These are phyloP conservation scores for Bipolaris oryzae DNA, from an alignment of 2,329 filamentous ascomycete genomes.

Conservation along the genomic window DNA sequence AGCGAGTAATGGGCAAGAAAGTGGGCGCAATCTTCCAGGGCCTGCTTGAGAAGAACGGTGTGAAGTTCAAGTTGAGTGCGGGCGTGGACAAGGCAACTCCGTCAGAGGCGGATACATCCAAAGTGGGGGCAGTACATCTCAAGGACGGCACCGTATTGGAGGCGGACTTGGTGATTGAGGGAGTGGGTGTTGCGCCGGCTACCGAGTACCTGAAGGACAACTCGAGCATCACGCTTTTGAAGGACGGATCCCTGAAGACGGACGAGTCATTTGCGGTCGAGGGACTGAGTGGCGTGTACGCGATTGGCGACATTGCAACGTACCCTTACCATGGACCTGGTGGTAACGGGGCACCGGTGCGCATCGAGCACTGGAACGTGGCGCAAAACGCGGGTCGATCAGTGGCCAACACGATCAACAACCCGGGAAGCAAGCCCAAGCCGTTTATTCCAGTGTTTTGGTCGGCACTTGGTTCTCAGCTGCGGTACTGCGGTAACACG, in stretches of 20 bases:
- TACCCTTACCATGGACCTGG: slow-evolving; percentile 94
- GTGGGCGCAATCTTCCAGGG: slow-evolving; percentile 82
- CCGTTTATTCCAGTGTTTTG: slow-evolving; percentile 94
- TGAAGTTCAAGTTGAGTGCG: slow-evolving; percentile 85
- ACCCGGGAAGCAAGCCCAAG: slow-evolving; percentile 66
- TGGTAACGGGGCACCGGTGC: slow-evolving; percentile 71
- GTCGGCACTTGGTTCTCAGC: slow-evolving; percentile 87
- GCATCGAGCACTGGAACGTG: slow-evolving; percentile 99
- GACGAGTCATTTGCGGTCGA: slow-evolving; percentile 79
- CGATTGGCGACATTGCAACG: slow-evolving; percentile 92
- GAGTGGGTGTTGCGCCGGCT: slow-evolving; percentile 84
- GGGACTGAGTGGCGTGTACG: slow-evolving; percentile 82
- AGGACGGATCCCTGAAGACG: slow-evolving; percentile 84
- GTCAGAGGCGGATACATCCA: slow-evolving; percentile 68
- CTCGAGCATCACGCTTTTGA: slow-evolving; percentile 69
- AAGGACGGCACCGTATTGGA: slow-evolving; percentile 85
- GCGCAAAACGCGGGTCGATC: slow-evolving; percentile 89
- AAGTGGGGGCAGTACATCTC: slow-evolving; percentile 79
- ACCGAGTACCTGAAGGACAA: slow-evolving; percentile 83
- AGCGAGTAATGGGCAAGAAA: slow-evolving; percentile 80
- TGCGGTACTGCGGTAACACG: slow-evolving; percentile 93
- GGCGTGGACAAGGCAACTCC: slow-evolving; percentile 82
- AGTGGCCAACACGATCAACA: slow-evolving; percentile 77
- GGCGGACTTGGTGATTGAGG: slow-evolving; percentile 89
- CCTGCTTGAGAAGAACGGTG: slow-evolving; percentile 79